These are phyloP conservation scores for Triglochin maritima DNA, from an alignment of 106 monocot genomes.

Conservation along the genomic window DNA sequence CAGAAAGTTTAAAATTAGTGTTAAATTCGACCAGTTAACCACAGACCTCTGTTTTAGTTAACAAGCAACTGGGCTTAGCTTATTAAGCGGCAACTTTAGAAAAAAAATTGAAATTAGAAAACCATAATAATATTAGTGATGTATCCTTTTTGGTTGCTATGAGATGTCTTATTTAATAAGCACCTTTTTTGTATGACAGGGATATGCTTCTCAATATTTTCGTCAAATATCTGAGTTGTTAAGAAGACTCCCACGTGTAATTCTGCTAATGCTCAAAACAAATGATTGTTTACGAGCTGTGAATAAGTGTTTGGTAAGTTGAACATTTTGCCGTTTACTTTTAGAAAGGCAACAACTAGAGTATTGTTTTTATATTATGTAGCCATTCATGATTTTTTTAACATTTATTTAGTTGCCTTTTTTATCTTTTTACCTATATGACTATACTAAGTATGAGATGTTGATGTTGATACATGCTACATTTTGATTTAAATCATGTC, in stretches of 20 bases:
- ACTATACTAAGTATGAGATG: too few relatives aligned
- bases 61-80: neutral
- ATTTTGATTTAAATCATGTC: too few relatives aligned
- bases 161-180: neutral
- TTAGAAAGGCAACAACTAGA: too few relatives aligned
- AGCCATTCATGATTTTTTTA: too few relatives aligned
- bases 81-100: neutral
- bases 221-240: constrained; percentile 84
- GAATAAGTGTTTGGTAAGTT: constrained; percentile 58
- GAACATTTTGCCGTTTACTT: neutral
- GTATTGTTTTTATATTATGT: too few relatives aligned
- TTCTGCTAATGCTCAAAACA: constrained; percentile 88
- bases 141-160: neutral
- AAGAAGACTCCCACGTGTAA: constrained; percentile 89
- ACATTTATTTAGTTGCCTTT: too few relatives aligned
- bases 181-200: constrained; percentile 25
- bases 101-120: too few relatives aligned
- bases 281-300: constrained; percentile 86
- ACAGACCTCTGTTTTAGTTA: too few relatives aligned
- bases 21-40: neutral
- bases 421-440: too few relatives aligned
- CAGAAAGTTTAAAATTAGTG: neutral
- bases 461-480: too few relatives aligned
- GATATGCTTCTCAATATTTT: constrained; percentile 86
- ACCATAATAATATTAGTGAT: too few relatives aligned